Conservation (phyloP, 768 basidiomycete species). For the Boletus sp. region DNA sequence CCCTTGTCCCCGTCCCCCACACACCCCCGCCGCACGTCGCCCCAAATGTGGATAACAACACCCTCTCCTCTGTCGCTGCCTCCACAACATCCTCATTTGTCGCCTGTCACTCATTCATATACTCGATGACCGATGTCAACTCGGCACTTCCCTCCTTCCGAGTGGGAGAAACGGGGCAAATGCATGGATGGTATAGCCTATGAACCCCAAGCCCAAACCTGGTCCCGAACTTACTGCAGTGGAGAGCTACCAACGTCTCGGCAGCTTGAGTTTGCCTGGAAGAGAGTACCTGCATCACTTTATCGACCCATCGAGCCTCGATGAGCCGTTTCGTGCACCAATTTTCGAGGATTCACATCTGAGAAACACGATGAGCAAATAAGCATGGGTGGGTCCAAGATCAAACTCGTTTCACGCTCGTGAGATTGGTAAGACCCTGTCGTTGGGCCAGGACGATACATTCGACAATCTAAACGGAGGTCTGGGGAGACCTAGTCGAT, state of each 20-base stretch:
- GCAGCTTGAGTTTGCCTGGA: conserved; percentile 31
- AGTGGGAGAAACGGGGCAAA: conserved; percentile 26
- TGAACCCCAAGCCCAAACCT: background rate
- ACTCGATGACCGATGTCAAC: conserved; percentile 75
- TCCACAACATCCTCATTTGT: conserved; percentile 64
- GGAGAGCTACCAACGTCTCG: conserved; percentile 8
- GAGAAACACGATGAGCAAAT: no score
- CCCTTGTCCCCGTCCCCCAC: no score
- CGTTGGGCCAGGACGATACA: conserved; percentile 84
- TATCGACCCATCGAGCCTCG: conserved; percentile 75
- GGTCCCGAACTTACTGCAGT: background rate
- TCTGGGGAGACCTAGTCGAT: conserved; percentile 51
- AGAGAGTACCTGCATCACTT: conserved; percentile 60
- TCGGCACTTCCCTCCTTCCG: conserved; percentile 50
- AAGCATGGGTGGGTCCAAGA: no score
- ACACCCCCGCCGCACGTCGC: no score
- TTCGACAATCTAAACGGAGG: conserved; percentile 71
- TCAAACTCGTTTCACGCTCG: conserved; percentile 81
- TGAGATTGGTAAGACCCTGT: conserved; percentile 82
- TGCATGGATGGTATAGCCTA: conserved; percentile 3
- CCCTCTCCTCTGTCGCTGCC: no score
- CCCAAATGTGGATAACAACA: no score
- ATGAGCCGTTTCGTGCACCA: conserved; percentile 86
- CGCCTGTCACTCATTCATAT: conserved; percentile 84
- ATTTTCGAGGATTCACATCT: conserved; percentile 45